phyloP scores from a whole-genome alignment of 106 monocot species.

The Allium fistulosum region DNA sequence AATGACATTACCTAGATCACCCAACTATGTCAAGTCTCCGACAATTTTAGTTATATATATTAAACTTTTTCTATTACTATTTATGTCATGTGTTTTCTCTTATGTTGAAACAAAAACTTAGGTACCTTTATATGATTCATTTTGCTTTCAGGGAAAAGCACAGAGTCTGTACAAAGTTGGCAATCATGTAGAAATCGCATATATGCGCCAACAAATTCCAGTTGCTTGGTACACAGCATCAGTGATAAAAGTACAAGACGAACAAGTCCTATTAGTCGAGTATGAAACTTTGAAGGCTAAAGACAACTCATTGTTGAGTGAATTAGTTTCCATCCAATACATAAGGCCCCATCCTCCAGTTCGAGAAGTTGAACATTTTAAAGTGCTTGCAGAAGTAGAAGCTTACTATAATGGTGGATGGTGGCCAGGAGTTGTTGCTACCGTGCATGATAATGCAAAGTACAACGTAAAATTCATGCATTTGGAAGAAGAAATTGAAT shows the following conservation, averaged over 20 bases:
- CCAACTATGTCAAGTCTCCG: not conserved
- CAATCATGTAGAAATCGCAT: constrained; percentile 25
- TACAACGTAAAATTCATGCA: constrained; percentile 23
- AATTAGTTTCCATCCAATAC: constrained; percentile 8
- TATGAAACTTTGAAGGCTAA: constrained; percentile 10
- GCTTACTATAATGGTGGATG: constrained; percentile 6
- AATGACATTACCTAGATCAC: not conserved
- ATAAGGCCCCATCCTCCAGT: constrained; percentile 3
- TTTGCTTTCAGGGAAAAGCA: constrained; percentile 1
- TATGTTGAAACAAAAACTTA: not conserved
- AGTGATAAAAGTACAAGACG: constrained; percentile 18
- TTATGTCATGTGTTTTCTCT: not conserved
- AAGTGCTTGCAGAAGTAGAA: constrained; percentile 14
- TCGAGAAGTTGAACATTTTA: not conserved
- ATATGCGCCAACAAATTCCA: not conserved
- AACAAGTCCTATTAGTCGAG: constrained; percentile 21
- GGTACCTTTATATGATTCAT: not conserved
- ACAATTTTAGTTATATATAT: not conserved
- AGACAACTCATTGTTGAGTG: constrained; percentile 3
- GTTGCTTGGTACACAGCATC: constrained; percentile 29
- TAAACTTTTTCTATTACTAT: not conserved
- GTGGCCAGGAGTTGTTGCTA: constrained; percentile 14
- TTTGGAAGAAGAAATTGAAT: constrained; percentile 25
- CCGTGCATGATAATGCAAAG: constrained; percentile 3
- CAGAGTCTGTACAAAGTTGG: constrained; percentile 4